These are phyloP conservation scores for Pseudomassariella vexata DNA, from an alignment of 2,329 filamentous ascomycete species.

Conservation along the genomic window DNA sequence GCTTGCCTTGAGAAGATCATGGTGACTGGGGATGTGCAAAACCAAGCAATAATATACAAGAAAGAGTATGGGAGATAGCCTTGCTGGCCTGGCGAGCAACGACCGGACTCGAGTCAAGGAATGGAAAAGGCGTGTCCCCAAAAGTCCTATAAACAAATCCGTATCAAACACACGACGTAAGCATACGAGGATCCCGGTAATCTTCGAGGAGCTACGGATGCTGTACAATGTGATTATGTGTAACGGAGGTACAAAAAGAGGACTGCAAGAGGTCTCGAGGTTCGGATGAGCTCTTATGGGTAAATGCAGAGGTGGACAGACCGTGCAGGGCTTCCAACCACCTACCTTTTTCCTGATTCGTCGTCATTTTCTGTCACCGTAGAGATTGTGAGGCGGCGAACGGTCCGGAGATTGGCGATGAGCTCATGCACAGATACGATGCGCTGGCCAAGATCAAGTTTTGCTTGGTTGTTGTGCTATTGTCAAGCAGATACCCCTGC, in stretches of 20 bases:
- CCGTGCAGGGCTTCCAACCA: constrained; percentile 17
- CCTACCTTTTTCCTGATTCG: too few species aligned
- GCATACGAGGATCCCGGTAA: not conserved
- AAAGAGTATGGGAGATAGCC: too few species aligned
- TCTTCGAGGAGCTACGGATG: not conserved
- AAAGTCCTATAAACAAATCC: not conserved
- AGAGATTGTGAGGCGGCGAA: too few species aligned
- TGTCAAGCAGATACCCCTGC: too few species aligned
- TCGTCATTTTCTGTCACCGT: too few species aligned
- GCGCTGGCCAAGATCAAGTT: too few species aligned
- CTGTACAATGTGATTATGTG: constrained; percentile 5
- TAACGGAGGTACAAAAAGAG: constrained; percentile 4
- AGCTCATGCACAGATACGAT: too few species aligned
- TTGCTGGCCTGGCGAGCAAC: not conserved
- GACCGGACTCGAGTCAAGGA: not conserved
- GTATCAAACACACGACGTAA: not conserved
- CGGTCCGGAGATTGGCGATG: too few species aligned
- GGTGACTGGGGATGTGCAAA: constrained; percentile 9
- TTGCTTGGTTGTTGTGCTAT: too few species aligned
- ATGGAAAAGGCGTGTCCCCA: constrained; percentile 1
- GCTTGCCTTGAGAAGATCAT: constrained; percentile 17
- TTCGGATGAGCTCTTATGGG: constrained; percentile 11
- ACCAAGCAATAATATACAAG: constrained; percentile 7
- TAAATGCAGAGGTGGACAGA: constrained; percentile 8
- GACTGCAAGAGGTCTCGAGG: constrained; percentile 9